phyloP scores from a whole-genome alignment of 805 yeast species.

The Lachancea lanzarotensis region DNA sequence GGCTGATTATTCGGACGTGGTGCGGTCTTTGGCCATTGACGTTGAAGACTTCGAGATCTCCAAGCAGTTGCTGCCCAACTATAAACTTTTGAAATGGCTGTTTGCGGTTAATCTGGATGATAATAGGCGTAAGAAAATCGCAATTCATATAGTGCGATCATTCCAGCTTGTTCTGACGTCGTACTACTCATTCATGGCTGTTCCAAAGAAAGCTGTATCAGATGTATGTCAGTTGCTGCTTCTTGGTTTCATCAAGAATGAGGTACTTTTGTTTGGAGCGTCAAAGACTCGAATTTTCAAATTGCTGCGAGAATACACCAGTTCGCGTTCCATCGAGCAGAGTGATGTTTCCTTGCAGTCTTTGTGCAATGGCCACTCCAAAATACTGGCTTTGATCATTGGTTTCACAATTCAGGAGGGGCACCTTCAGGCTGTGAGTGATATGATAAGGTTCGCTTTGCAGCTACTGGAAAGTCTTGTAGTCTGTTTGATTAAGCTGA shows the following conservation, averaged over 20 bases:
- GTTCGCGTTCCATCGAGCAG: not conserved
- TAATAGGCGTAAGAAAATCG: not conserved
- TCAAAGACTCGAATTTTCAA: conserved; percentile 1
- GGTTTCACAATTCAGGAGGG: not conserved
- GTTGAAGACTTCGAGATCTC: conserved; percentile 10
- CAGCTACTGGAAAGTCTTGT: conserved; percentile 3
- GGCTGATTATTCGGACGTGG: not conserved
- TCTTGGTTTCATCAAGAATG: conserved; percentile 3
- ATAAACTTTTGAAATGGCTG: conserved; percentile 10
- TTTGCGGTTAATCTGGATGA: conserved; percentile 2
- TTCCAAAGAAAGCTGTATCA: not conserved
- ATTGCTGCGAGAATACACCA: conserved; percentile 1
- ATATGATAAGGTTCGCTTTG: not conserved
- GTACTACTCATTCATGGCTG: conserved; percentile 10
- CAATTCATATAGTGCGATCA: conserved; percentile 11
- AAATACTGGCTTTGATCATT: not conserved
- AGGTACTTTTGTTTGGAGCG: not conserved
- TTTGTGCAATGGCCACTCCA: conserved; percentile 1
- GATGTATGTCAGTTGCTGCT: conserved; percentile 1
- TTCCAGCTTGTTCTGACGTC: conserved; percentile 20
- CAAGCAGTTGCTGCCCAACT: conserved; percentile 17
- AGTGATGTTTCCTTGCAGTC: not conserved
- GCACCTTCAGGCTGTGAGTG: not conserved
- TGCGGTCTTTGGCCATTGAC: conserved; percentile 14
- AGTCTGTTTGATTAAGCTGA: conserved; percentile 1